These are phyloP conservation scores for Ganoderma meredithae DNA, from an alignment of 1,284 basidiomycete species.

Conservation along the genomic window DNA sequence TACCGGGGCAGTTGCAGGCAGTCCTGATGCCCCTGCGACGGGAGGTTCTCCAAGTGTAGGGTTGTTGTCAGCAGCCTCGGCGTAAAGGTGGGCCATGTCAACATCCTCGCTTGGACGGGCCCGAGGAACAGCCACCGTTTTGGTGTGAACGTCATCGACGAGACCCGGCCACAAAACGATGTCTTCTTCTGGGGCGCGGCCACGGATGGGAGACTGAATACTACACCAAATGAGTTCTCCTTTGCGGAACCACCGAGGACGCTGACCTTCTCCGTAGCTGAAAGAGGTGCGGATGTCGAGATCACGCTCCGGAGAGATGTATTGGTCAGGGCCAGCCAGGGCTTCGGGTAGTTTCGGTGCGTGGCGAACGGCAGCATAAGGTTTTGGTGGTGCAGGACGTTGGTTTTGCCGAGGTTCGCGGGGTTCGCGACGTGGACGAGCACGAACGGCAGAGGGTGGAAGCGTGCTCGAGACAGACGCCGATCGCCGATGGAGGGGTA, in stretches of 20 bases:
- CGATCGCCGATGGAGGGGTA: conserved; percentile 26
- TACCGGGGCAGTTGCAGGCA: conserved; percentile 20
- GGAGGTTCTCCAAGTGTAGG: conserved; percentile 6
- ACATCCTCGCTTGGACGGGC: conserved; percentile 15
- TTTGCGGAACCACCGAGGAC: conserved; percentile 66
- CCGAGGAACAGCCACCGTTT: conserved; percentile 41
- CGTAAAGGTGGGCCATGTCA: conserved; percentile 21
- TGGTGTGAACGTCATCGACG: conserved; percentile 64
- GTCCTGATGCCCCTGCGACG: conserved; percentile 10
- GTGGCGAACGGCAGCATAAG: conserved; percentile 66
- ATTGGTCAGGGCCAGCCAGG: conserved; percentile 52
- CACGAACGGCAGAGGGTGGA: conserved; percentile 11
- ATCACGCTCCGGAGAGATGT: conserved; percentile 64
- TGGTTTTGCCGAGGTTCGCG: conserved; percentile 21
- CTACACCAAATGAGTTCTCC: conserved; percentile 81
- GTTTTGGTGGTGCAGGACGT: conserved; percentile 35
- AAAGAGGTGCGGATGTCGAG: conserved; percentile 63
- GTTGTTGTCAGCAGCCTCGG: conserved; percentile 23
- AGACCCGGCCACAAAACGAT: conserved; percentile 79
- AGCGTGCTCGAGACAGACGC: conserved; percentile 21
- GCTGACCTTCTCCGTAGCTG: conserved; percentile 46
- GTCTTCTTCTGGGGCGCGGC: conserved; percentile 44
- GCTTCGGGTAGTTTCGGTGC: conserved; percentile 50
- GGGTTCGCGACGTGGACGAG: conserved; percentile 28
- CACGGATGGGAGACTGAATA: conserved; percentile 58